phyloP scores from a whole-genome alignment of 768 basidiomycete genomes.

The Termitomyces sp. region DNA sequence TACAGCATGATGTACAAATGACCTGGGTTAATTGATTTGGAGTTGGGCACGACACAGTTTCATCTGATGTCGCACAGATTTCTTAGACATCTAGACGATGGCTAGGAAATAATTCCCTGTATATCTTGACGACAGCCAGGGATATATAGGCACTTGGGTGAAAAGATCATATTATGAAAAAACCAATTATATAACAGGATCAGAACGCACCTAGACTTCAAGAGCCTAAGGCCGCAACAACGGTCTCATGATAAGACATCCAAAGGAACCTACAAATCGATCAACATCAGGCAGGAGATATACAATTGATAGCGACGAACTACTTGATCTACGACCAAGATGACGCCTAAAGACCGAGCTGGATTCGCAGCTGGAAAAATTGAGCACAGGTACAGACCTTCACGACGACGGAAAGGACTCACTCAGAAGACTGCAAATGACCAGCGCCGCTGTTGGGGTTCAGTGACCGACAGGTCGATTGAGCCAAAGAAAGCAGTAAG shows the following conservation, averaged over 20 bases:
- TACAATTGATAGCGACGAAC: background rate
- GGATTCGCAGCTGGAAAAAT: background rate
- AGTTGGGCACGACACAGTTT: background rate
- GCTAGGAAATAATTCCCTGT: background rate
- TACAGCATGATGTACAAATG: background rate
- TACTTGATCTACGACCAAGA: background rate
- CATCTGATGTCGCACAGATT: background rate
- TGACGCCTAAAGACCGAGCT: background rate
- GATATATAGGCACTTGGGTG: background rate
- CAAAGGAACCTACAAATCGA: background rate
- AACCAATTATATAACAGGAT: background rate
- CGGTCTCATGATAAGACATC: background rate
- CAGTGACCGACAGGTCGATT: background rate
- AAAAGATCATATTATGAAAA: background rate
- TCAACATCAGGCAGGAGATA: background rate
- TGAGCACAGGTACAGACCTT: no score
- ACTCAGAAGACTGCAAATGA: background rate
- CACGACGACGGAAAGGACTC: background rate
- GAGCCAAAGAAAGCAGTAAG: background rate
- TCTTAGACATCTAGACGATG: background rate
- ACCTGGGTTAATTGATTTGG: slow-evolving; percentile 4
- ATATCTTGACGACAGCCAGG: background rate
- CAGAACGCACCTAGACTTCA: background rate
- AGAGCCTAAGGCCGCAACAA: background rate
- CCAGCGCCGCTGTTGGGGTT: slow-evolving; percentile 1